Evolutionary conservation across 352 stramenopile genomes (phyloP).

Genomic region (Phytophthora quininea): DNA sequence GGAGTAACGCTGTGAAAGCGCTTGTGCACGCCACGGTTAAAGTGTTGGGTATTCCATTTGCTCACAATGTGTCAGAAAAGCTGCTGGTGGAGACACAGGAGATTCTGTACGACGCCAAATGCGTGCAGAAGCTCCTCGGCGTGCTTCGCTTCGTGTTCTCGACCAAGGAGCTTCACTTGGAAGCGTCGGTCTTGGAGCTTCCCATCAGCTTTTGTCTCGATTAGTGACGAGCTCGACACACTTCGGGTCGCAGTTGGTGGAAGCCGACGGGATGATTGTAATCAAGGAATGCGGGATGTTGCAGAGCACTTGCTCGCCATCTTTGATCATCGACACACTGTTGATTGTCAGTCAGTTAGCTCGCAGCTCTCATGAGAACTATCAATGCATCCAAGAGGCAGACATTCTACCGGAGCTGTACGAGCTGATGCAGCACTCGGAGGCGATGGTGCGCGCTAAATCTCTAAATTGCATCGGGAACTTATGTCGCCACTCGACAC

Average conservation of each 20-base stretch:
- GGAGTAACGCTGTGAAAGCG: slow-evolving; percentile 79
- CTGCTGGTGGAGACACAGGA: slow-evolving; percentile 72
- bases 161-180: slow-evolving; percentile 55
- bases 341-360: slow-evolving; percentile 90
- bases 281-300: slow-evolving; percentile 79
- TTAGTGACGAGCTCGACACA: slow-evolving; percentile 86
- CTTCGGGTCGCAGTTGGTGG: slow-evolving; percentile 81
- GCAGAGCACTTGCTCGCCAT: slow-evolving; percentile 43
- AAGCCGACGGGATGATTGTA: slow-evolving; percentile 66
- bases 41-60: slow-evolving; percentile 81
- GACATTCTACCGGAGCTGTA: slow-evolving; percentile 62
- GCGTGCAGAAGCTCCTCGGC: slow-evolving; percentile 65
- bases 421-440: slow-evolving; percentile 59
- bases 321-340: slow-evolving; percentile 80
- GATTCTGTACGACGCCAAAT: slow-evolving; percentile 72
- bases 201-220: slow-evolving; percentile 85
- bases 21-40: slow-evolving; percentile 87
- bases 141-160: slow-evolving; percentile 73
- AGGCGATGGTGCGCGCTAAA: slow-evolving; percentile 87
- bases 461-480: slow-evolving; percentile 93
- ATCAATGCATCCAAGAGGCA: slow-evolving; percentile 61
- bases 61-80: slow-evolving; percentile 68
- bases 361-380: slow-evolving; percentile 74
- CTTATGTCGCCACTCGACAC: slow-evolving; percentile 89
- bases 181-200: slow-evolving; percentile 65